phyloP scores from a whole-genome alignment of 495 filamentous ascomycete species.

The Trichoderma asperelloides region DNA sequence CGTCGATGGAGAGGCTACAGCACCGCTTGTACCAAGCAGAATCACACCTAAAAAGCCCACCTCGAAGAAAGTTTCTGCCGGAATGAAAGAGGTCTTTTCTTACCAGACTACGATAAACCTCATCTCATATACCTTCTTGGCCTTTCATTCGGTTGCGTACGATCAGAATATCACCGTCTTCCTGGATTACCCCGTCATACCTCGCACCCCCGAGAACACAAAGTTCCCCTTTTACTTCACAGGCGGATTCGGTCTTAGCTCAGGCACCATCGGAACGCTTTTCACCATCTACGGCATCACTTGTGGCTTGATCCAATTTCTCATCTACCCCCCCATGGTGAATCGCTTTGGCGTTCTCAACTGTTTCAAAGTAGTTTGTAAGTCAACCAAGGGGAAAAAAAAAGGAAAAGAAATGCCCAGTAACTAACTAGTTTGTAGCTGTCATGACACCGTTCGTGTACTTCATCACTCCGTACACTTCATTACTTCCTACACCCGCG shows the following conservation, averaged over 20 bases:
- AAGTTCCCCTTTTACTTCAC: conserved; percentile 68
- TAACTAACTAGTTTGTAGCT: conserved; percentile 13
- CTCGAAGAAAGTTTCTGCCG: conserved; percentile 26
- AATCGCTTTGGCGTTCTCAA: conserved; percentile 59
- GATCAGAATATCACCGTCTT: conserved; percentile 78
- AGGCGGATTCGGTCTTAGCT: conserved; percentile 66
- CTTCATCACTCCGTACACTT: conserved; percentile 63
- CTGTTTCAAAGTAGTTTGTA: conserved; percentile 52
- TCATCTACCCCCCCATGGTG: conserved; percentile 64
- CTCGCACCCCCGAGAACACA: conserved; percentile 43
- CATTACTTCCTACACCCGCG: conserved; percentile 42
- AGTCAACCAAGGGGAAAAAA: conserved; percentile 6
- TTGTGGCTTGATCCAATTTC: conserved; percentile 69
- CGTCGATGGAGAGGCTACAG: conserved; percentile 34
- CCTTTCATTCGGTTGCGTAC: conserved; percentile 67
- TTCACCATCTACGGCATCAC: conserved; percentile 66
- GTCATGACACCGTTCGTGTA: conserved; percentile 63
- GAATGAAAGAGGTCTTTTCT: conserved; percentile 60
- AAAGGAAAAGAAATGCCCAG: too few relatives aligned
- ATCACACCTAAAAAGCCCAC: conserved; percentile 13
- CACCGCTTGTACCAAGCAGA: conserved; percentile 33
- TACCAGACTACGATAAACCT: conserved; percentile 70
- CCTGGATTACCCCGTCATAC: conserved; percentile 59
- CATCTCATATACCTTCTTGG: conserved; percentile 62
- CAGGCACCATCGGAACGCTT: conserved; percentile 63